phyloP scores from a whole-genome alignment of 75 land plant species.

The Pinus taeda region DNA sequence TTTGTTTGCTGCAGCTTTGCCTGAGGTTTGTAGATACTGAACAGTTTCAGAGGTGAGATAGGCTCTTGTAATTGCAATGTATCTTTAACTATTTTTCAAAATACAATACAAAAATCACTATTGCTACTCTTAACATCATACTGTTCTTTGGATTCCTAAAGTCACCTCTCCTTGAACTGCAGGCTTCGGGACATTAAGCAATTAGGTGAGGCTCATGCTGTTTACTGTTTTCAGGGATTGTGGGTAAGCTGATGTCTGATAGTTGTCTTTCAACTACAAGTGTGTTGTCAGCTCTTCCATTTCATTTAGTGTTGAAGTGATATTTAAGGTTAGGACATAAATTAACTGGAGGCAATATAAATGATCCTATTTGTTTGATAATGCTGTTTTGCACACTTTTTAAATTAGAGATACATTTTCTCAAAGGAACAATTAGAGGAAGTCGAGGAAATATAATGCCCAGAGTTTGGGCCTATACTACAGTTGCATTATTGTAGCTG shows the following conservation, averaged over 20 bases:
- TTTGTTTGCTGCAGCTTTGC: slow-evolving; percentile 51
- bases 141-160: background rate
- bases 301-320: background rate
- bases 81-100: background rate
- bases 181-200: slow-evolving; percentile 89
- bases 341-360: background rate
- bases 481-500: background rate
- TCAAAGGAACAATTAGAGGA: background rate
- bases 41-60: slow-evolving; percentile 82
- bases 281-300: background rate
- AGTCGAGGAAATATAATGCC: too few relatives aligned
- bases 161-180: slow-evolving; percentile 12
- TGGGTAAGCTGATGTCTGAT: background rate
- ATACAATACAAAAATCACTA: background rate
- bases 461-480: too few relatives aligned
- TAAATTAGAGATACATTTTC: background rate
- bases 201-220: slow-evolving; percentile 39
- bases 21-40: slow-evolving; percentile 90
- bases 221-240: background rate
- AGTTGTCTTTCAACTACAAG: background rate
- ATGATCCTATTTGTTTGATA: background rate
- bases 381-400: background rate
- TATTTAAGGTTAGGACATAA: background rate
- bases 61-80: background rate
- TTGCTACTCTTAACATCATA: background rate